Conservation (phyloP, 1,284 basidiomycete genomes). For the Melampsora americana region DNA sequence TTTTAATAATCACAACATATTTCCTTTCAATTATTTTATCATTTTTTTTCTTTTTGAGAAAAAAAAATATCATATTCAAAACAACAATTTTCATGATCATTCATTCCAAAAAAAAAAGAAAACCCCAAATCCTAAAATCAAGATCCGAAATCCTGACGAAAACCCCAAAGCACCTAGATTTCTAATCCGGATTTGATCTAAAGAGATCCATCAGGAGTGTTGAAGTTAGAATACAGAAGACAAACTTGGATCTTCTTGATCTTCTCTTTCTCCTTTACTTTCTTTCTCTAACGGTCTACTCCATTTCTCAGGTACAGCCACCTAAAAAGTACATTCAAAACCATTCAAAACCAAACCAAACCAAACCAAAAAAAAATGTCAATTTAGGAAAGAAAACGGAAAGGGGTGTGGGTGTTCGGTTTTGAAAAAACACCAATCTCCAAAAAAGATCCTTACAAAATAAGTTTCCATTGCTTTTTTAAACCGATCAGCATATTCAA, state of each 20-base stretch:
- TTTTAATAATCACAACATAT: no score
- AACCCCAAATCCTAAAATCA: no score
- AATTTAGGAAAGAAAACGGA: no score
- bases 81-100: background rate
- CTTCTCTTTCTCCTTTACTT: background rate
- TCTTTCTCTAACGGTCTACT: background rate
- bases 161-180: no score
- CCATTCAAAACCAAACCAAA: background rate
- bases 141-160: no score
- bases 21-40: no score
- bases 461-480: slow-evolving; percentile 6
- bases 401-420: no score
- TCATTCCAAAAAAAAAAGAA: background rate
- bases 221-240: slow-evolving; percentile 8
- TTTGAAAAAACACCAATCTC: no score
- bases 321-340: slow-evolving; percentile 10
- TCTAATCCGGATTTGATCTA: no score
- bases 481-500: slow-evolving; percentile 17
- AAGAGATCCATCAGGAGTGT: no score
- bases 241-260: background rate
- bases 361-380: background rate
- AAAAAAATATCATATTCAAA: background rate
- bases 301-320: slow-evolving; percentile 15
- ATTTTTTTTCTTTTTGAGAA: background rate
- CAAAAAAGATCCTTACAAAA: background rate